Evolutionary conservation across 192 early-diverging fungal genomes (phyloP), one percentile per base, ranked within the genome.

Genomic region (Linnemannia hyalina): DNA sequence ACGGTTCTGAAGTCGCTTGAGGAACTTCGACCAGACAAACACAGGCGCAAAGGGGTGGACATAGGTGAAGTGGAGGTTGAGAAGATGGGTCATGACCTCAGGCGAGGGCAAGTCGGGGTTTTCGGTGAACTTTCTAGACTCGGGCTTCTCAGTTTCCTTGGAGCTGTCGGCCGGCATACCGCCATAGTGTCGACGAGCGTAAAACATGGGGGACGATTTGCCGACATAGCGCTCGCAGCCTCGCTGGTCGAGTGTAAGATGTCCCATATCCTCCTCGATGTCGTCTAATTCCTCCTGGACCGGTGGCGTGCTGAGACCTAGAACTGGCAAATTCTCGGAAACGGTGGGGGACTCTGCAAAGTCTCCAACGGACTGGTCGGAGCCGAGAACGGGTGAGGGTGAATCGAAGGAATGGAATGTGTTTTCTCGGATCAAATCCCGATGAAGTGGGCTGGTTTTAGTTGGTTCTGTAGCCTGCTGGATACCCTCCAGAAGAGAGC

Each of bases 151-250:
- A 0, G 38, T 7, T 23, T 46, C 68, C 10, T 41, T 29, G 52
- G 72, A 49, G 52, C 26, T 77, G 40, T 84, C 71, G 69, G 55
- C 73, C 57, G 76, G 78, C 77, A 60, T 54, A 15, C 89, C 90
- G 35, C 89, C 78, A 36, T 91, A 91, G 46, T 87, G 91, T 32
- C 76, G 80, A 49, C 91, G 82, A 79, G 89, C 93, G 72, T 93
- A 42, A 94, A 87, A 88, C 93, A 95, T 87, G 89, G 91, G 49
- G 90, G 95, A 80, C 88, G 94, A 82, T 91, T 93, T 81, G 63
- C 95, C 95, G 36, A 94, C 89, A 74, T 95, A 96, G 26, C 95
- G 89, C 72, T 94, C 88, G 26, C 92, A 93, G 36, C 94, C 95
- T 52, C 88, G 90, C 35, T 91, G 92, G 77, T 96, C 95, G 35